phyloP scores from a whole-genome alignment of 2,329 filamentous ascomycete species.

The Xylaria sp. region DNA sequence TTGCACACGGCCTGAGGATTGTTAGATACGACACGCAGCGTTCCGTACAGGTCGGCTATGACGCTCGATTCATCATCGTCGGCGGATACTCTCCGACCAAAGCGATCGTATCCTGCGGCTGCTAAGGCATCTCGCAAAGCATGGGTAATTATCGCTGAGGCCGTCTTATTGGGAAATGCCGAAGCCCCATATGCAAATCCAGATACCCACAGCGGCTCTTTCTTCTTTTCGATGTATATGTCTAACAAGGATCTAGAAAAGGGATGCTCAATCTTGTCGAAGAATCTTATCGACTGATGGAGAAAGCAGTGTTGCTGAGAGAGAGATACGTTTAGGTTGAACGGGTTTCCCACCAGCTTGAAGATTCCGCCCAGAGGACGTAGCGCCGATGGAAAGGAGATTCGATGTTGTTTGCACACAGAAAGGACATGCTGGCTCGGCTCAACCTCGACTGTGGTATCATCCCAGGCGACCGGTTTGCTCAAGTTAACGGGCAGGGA shows the following conservation, averaged over 20 bases:
- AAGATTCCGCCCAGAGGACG: conserved; percentile 12
- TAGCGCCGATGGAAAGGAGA: conserved; percentile 46
- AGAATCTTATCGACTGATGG: conserved; percentile 42
- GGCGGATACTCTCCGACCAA: conserved; percentile 38
- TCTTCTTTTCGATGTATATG: conserved; percentile 45
- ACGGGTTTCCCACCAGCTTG: conserved; percentile 33
- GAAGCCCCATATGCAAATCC: conserved; percentile 21
- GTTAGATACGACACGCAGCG: conserved; percentile 34
- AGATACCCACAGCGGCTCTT: conserved; percentile 44
- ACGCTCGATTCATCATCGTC: conserved; percentile 26
- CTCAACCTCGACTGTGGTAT: conserved; percentile 15
- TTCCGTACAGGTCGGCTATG: conserved; percentile 42
- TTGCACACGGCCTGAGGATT: conserved; percentile 41
- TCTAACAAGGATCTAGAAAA: conserved; percentile 45
- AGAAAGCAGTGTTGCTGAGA: conserved; percentile 45
- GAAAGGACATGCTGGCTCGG: conserved; percentile 36
- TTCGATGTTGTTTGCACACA: conserved; percentile 56
- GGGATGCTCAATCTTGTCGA: conserved; percentile 45
- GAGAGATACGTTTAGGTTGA: conserved; percentile 21
- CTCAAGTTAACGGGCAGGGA: not conserved
- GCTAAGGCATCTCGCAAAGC: conserved; percentile 45
- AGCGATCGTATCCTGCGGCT: conserved; percentile 43
- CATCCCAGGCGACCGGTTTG: not conserved
- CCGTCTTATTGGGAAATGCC: conserved; percentile 37
- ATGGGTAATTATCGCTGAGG: conserved; percentile 38